Conservation (phyloP, 2,329 filamentous ascomycete species). For the Fusarium aywerte region DNA sequence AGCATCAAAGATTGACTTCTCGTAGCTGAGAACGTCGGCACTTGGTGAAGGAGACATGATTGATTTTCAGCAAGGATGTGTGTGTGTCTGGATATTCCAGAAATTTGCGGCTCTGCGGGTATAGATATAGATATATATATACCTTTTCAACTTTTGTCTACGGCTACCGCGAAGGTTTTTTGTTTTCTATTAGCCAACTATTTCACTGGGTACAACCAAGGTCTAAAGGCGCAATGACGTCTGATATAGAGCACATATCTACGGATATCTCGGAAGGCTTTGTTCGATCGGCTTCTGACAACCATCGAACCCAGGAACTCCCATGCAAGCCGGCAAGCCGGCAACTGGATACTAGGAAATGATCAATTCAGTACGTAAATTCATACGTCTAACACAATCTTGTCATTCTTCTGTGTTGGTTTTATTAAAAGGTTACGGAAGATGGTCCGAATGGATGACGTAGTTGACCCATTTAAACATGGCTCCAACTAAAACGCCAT, state of each 20-base stretch:
- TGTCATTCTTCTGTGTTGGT: no score
- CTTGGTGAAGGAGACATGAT: conserved; percentile 8
- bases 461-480: background rate
- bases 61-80: background rate
- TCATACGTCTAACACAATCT: no score
- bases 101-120: background rate
- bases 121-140: no score
- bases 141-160: background rate
- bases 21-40: conserved; percentile 14
- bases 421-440: no score
- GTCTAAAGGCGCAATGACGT: background rate
- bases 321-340: no score
- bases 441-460: background rate
- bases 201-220: background rate
- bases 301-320: no score
- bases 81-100: background rate
- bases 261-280: background rate
- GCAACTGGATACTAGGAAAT: no score
- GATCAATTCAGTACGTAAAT: no score
- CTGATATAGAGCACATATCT: background rate
- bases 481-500: no score
- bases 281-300: background rate
- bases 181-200: background rate
- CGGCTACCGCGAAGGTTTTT: background rate
- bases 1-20: conserved; percentile 16